Evolutionary conservation across 352 stramenopile species (phyloP).

Genomic region (Phytophthora ohioensis): DNA sequence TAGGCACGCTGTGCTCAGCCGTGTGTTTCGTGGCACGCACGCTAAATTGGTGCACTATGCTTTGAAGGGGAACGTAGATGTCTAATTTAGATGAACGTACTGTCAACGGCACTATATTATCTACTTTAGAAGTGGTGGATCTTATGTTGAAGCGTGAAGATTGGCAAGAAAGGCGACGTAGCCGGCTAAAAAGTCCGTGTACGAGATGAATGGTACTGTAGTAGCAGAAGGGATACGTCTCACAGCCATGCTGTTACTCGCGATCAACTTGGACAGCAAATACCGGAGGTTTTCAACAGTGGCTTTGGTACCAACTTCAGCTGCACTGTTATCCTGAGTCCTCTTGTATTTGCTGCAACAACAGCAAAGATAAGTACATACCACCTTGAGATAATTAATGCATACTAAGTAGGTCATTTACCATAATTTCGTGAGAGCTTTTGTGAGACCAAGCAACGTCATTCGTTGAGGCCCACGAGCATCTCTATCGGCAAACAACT

Average conservation of each 20-base stretch:
- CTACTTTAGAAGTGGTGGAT: slow-evolving; percentile 4
- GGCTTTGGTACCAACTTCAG: slow-evolving; percentile 3
- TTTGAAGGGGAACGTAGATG: background rate
- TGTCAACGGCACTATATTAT: slow-evolving; percentile 28
- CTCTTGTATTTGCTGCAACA: slow-evolving; percentile 18
- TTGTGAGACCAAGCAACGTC: slow-evolving; percentile 53
- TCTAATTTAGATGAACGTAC: slow-evolving; percentile 13
- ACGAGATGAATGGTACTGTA: slow-evolving; percentile 55
- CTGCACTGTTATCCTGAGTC: background rate
- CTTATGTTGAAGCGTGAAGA: slow-evolving; percentile 30
- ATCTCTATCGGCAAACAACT: slow-evolving; percentile 44
- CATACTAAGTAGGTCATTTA: slow-evolving; percentile 9
- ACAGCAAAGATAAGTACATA: background rate
- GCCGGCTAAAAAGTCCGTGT: slow-evolving; percentile 74
- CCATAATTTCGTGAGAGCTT: slow-evolving; percentile 57
- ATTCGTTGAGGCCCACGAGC: slow-evolving; percentile 34
- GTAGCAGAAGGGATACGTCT: slow-evolving; percentile 36
- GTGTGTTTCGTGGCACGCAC: slow-evolving; percentile 10
- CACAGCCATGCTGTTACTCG: slow-evolving; percentile 40
- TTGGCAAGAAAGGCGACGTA: slow-evolving; percentile 59
- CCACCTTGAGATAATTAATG: too few relatives aligned
- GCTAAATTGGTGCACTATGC: slow-evolving; percentile 23
- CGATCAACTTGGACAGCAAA: slow-evolving; percentile 54
- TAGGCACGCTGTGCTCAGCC: slow-evolving; percentile 2
- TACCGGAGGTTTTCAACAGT: slow-evolving; percentile 47